Percentiles rank a stretch among this genome's conserved stretches.
Conservation (phyloP, 2,329 filamentous ascomycete species). For the Penicillium sp. region DNA sequence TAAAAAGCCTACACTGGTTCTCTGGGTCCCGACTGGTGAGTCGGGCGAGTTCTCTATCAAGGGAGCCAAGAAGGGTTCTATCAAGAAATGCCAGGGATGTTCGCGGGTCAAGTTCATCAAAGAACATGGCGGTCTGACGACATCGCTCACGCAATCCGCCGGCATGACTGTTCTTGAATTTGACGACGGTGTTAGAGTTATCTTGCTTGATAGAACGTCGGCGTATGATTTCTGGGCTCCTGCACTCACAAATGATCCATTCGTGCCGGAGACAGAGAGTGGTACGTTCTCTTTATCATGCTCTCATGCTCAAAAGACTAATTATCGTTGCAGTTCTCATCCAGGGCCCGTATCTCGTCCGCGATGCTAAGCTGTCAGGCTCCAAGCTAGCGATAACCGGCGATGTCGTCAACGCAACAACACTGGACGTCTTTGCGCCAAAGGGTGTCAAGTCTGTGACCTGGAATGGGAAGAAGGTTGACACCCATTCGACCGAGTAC, state of each 20-base stretch:
- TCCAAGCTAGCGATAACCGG: slow-evolving; percentile 44
- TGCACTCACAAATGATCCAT: slow-evolving; percentile 47
- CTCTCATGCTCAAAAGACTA: not conserved
- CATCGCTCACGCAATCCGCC: slow-evolving; percentile 49
- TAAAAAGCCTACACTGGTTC: slow-evolving; percentile 44
- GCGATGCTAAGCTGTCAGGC: slow-evolving; percentile 40
- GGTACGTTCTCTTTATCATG: slow-evolving; percentile 26
- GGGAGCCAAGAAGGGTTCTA: slow-evolving; percentile 34
- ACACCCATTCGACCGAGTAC: slow-evolving; percentile 34
- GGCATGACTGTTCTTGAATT: slow-evolving; percentile 48
- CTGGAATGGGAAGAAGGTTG: slow-evolving; percentile 49
- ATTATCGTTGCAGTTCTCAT: slow-evolving; percentile 43
- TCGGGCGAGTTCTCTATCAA: slow-evolving; percentile 54
- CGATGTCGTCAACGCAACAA: slow-evolving; percentile 43
- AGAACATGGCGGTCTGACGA: slow-evolving; percentile 40
- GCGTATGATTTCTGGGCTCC: slow-evolving; percentile 60
- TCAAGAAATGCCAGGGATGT: slow-evolving; percentile 40
- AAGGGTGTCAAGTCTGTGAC: slow-evolving; percentile 44
- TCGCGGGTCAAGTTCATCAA: slow-evolving; percentile 43
- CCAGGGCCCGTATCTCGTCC: slow-evolving; percentile 53
- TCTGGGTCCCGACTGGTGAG: slow-evolving; percentile 56
- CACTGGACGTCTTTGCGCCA: slow-evolving; percentile 49
- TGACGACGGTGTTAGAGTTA: slow-evolving; percentile 48
- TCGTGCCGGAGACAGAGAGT: slow-evolving; percentile 45
- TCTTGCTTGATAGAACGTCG: slow-evolving; percentile 53